These are phyloP conservation scores for Xylaria venustula DNA, from an alignment of 495 filamentous ascomycete species.

Conservation along the genomic window DNA sequence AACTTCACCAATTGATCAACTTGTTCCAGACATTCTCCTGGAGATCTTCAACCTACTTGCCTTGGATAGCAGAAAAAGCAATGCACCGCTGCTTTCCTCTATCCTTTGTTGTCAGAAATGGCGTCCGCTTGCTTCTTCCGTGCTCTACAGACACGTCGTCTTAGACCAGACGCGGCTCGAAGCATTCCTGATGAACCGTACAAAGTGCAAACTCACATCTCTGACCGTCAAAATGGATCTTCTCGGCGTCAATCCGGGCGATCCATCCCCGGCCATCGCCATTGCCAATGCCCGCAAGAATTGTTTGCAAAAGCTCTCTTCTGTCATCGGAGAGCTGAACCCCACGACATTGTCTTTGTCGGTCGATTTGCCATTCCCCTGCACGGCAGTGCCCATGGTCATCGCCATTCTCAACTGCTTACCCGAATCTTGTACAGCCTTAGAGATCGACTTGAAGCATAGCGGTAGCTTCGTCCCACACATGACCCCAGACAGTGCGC, in stretches of 20 bases:
- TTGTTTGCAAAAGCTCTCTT: neutral
- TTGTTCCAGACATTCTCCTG: constrained; percentile 10
- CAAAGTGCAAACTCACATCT: constrained; percentile 3
- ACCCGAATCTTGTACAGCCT: constrained; percentile 3
- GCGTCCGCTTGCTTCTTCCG: constrained; percentile 5
- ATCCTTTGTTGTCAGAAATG: constrained; percentile 13
- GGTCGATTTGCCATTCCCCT: constrained; percentile 10
- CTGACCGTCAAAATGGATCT: constrained; percentile 1
- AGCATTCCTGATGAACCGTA: neutral
- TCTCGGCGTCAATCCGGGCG: neutral
- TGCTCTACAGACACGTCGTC: constrained; percentile 15
- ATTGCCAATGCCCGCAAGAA: neutral
- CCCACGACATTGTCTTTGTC: constrained; percentile 7
- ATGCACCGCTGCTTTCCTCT: neutral
- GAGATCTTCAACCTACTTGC: constrained; percentile 16
- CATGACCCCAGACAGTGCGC: neutral
- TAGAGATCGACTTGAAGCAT: constrained; percentile 12
- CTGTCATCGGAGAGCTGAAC: no score
- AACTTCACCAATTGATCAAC: constrained; percentile 2
- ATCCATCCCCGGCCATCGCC: neutral
- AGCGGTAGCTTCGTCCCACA: neutral
- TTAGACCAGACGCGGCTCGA: neutral
- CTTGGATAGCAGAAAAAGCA: neutral
- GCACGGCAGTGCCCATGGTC: constrained; percentile 2
- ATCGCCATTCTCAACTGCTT: constrained; percentile 8